Evolutionary conservation across 2,329 filamentous ascomycete species (phyloP).

Genomic region (Talaromyces sp.): DNA sequence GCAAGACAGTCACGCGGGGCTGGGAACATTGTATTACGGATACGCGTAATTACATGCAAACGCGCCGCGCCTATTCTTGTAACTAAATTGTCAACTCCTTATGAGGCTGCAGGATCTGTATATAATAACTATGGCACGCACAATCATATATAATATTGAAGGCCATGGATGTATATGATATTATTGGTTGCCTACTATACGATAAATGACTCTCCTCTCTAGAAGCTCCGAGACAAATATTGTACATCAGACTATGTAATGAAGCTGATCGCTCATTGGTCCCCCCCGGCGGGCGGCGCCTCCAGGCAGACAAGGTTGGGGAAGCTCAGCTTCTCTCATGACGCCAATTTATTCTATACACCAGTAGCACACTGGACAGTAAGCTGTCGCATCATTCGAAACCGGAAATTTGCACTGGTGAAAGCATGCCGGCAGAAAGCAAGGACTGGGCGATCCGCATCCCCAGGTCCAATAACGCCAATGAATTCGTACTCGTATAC

Average conservation of each 20-base stretch:
- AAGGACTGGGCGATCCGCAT: slow-evolving; percentile 46
- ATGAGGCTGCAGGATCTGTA: too few relatives aligned
- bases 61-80: slow-evolving; percentile 1
- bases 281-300: not conserved
- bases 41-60: not conserved
- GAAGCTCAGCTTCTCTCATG: slow-evolving; percentile 1
- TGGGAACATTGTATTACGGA: slow-evolving; percentile 7
- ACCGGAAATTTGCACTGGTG: not conserved
- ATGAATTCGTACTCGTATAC: slow-evolving; percentile 47
- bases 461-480: slow-evolving; percentile 40
- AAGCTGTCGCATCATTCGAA: not conserved
- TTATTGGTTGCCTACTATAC: too few relatives aligned
- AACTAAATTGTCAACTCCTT: too few relatives aligned
- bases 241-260: not conserved
- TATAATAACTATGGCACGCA: too few relatives aligned
- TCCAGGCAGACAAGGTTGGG: slow-evolving; percentile 9
- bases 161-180: too few relatives aligned
- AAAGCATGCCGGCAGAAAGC: slow-evolving; percentile 4
- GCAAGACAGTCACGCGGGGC: not conserved
- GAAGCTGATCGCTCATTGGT: not conserved
- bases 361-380: not conserved
- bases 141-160: too few relatives aligned
- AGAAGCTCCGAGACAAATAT: too few relatives aligned
- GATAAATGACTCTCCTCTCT: too few relatives aligned
- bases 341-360: not conserved